Evolutionary conservation across 2,329 filamentous ascomycete species (phyloP).

Genomic region (Nannizziopsis arthrosporioides): DNA sequence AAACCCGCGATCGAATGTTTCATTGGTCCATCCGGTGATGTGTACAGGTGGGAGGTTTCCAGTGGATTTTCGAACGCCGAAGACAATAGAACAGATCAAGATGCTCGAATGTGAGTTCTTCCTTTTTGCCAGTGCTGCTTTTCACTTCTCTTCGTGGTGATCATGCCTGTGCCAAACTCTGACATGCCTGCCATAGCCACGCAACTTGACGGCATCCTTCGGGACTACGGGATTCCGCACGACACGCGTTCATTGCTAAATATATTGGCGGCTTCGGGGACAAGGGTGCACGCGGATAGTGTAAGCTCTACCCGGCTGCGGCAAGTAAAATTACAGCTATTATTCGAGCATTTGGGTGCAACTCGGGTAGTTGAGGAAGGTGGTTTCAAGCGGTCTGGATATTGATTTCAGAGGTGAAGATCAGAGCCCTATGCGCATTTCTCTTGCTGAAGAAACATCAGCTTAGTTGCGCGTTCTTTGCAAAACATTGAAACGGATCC

Average conservation of each 20-base stretch:
- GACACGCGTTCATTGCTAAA: conserved; percentile 14
- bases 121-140: background rate
- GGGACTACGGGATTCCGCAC: conserved; percentile 18
- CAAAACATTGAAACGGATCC: too few species aligned
- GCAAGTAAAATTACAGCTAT: conserved; percentile 17
- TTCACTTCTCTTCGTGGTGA: background rate
- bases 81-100: conserved; percentile 17
- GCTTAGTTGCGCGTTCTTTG: too few species aligned
- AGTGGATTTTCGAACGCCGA: conserved; percentile 17
- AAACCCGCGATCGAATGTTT: conserved; percentile 15
- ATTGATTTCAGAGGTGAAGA: background rate
- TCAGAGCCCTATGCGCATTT: background rate
- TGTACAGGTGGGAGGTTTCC: conserved; percentile 19
- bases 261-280: conserved; percentile 5
- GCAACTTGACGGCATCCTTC: conserved; percentile 21
- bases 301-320: conserved; percentile 13
- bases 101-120: conserved; percentile 18
- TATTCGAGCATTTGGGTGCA: conserved; percentile 19
- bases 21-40: conserved; percentile 19
- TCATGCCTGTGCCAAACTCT: background rate
- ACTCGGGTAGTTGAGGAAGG: conserved; percentile 16
- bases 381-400: conserved; percentile 4
- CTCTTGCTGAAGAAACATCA: background rate
- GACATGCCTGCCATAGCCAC: conserved; percentile 12
- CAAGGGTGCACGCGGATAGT: conserved; percentile 6